Evolutionary conservation across 176 grass and related monocot genomes (phyloP).

Genomic region (Musa acuminata): DNA sequence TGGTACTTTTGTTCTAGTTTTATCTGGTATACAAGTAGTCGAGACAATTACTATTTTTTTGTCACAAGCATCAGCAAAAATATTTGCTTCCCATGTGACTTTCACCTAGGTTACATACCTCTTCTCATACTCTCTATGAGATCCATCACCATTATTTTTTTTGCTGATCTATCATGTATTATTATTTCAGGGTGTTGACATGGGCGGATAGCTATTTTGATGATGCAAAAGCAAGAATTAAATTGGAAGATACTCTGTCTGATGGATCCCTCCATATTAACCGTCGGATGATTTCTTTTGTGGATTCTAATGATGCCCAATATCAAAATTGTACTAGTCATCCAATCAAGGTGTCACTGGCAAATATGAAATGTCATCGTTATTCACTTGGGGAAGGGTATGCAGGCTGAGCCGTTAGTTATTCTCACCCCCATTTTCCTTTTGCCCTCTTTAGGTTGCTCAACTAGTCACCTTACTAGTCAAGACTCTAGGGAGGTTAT

Average conservation of each 20-base stretch:
- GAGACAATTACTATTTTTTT: background rate
- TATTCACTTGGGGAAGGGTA: slow-evolving; percentile 69
- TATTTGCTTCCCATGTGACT: background rate
- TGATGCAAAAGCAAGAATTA: slow-evolving; percentile 10
- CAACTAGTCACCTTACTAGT: too few relatives aligned
- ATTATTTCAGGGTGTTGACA: slow-evolving; percentile 39
- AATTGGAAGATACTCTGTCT: slow-evolving; percentile 12
- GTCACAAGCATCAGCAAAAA: background rate
- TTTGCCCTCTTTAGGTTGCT: too few relatives aligned
- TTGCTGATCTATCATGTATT: slow-evolving; percentile 20
- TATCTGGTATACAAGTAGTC: too few relatives aligned
- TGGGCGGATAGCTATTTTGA: slow-evolving; percentile 53
- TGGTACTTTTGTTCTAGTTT: too few relatives aligned
- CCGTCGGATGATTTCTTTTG: slow-evolving; percentile 22
- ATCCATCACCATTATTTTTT: background rate
- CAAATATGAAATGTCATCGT: slow-evolving; percentile 33
- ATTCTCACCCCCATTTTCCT: background rate
- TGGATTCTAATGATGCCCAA: slow-evolving; percentile 20
- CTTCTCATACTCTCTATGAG: background rate
- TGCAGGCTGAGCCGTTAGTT: slow-evolving; percentile 11
- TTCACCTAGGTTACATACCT: background rate
- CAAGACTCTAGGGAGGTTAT: too few relatives aligned
- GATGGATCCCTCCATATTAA: slow-evolving; percentile 9
- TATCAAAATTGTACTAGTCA: slow-evolving; percentile 22
- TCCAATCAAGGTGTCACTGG: slow-evolving; percentile 34